Conservation (phyloP, 495 filamentous ascomycete genomes). For the Daldinia decipiens region DNA sequence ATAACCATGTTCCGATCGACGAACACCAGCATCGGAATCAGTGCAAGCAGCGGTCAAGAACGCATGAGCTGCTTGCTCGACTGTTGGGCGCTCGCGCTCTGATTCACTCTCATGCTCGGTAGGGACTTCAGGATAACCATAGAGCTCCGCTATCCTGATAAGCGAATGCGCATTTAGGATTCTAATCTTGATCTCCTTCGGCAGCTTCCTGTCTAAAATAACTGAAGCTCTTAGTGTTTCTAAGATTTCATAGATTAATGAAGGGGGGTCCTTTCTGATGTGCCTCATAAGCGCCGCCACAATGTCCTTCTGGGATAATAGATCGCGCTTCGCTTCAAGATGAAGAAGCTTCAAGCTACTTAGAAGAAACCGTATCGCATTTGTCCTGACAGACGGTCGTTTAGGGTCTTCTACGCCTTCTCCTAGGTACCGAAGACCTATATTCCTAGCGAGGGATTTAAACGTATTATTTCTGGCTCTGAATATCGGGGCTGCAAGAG, state of each 20-base stretch:
- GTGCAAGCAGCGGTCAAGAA: conserved; percentile 80
- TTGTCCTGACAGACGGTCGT: conserved; percentile 77
- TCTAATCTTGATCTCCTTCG: conserved; percentile 73
- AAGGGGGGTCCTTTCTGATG: conserved; percentile 76
- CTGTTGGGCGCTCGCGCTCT: conserved; percentile 47
- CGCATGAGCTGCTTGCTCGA: conserved; percentile 72
- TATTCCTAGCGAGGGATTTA: conserved; percentile 72
- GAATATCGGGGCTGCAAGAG: conserved; percentile 75
- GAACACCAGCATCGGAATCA: conserved; percentile 71
- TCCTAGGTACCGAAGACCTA: conserved; percentile 63
- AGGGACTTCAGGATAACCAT: conserved; percentile 64
- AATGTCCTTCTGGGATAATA: conserved; percentile 78
- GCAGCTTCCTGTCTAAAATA: conserved; percentile 73
- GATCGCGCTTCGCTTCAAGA: conserved; percentile 73
- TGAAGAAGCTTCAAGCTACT: conserved; percentile 76
- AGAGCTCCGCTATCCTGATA: conserved; percentile 74
- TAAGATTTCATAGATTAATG: conserved; percentile 74
- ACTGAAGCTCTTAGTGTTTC: conserved; percentile 71
- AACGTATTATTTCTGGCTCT: conserved; percentile 75
- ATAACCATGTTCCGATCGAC: conserved; percentile 73
- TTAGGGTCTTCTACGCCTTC: conserved; percentile 63
- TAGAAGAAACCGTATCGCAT: conserved; percentile 79
- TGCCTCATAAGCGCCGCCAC: conserved; percentile 73
- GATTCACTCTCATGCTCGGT: conserved; percentile 19
- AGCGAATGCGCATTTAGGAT: conserved; percentile 77